A percentile compares a stretch with the other conserved stretches of the same genome.
Conservation (phyloP, 2,329 filamentous ascomycete genomes). For the Geosmithia flava region DNA sequence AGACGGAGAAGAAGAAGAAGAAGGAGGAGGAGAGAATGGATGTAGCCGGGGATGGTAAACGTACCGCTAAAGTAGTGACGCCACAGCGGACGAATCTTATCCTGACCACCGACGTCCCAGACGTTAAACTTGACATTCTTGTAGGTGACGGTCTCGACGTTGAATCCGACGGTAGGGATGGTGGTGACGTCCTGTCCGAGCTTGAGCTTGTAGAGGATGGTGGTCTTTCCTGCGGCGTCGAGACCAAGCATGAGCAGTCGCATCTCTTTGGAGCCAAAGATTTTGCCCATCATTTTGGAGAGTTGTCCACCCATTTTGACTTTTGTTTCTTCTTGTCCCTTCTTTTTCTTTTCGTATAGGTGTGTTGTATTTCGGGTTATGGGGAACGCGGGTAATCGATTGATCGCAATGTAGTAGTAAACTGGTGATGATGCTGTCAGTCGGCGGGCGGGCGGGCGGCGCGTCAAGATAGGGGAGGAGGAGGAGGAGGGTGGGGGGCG, state of each 20-base stretch:
- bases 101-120: slow-evolving; percentile 97
- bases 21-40: neutral
- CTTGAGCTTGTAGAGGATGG: slow-evolving; percentile 98
- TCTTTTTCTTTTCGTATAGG: neutral
- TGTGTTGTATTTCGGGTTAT: too few relatives aligned
- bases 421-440: neutral
- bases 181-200: slow-evolving; percentile 96
- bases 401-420: too few relatives aligned
- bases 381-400: too few relatives aligned
- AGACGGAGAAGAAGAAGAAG: neutral
- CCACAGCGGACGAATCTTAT: slow-evolving; percentile 97
- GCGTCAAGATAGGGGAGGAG: neutral
- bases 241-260: slow-evolving; percentile 95
- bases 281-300: slow-evolving; percentile 95
- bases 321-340: neutral
- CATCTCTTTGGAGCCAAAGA: slow-evolving; percentile 99
- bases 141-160: slow-evolving; percentile 97
- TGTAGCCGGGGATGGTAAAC: slow-evolving; percentile 10
- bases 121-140: slow-evolving; percentile 99
- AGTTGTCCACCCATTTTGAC: slow-evolving; percentile 74
- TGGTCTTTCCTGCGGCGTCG: slow-evolving; percentile 97
- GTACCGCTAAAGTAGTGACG: slow-evolving; percentile 87
- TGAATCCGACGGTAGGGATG: slow-evolving; percentile 97
- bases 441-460: neutral
- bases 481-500: neutral